These are phyloP conservation scores for Chamaecyparis obtusa DNA, from an alignment of 75 land plant species.

Conservation along the genomic window DNA sequence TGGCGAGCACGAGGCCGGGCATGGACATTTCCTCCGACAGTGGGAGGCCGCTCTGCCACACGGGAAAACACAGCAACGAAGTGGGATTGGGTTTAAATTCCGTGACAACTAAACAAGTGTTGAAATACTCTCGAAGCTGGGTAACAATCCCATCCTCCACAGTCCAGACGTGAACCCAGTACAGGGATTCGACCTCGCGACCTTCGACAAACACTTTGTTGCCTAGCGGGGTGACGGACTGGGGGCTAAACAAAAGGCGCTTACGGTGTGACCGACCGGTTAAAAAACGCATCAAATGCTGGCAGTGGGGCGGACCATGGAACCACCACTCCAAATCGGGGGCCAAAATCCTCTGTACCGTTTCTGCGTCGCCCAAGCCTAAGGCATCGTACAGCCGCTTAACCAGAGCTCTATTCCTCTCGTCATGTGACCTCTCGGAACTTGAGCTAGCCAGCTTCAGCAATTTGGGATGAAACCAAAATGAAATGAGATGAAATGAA, in stretches of 20 bases:
- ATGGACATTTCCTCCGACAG: constrained; percentile 35
- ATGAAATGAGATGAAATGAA: no score
- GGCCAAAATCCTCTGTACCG: constrained; percentile 42
- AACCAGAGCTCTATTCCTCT: constrained; percentile 17
- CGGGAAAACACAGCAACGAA: constrained; percentile 49
- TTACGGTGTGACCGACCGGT: constrained; percentile 37
- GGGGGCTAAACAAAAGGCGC: constrained; percentile 17
- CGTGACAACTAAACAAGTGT: no score
- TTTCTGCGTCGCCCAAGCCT: constrained; percentile 36
- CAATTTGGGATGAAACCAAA: neutral
- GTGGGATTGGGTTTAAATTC: constrained; percentile 23
- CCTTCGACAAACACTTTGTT: neutral
- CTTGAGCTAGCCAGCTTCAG: constrained; percentile 25
- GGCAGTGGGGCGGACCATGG: constrained; percentile 86
- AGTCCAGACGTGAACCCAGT: no score
- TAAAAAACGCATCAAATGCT: constrained; percentile 75
- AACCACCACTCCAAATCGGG: constrained; percentile 93
- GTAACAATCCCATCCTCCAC: no score
- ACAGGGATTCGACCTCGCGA: no score
- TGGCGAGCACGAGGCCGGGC: constrained; percentile 55
- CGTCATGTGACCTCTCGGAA: neutral
- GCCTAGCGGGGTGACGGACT: constrained; percentile 10
- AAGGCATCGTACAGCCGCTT: constrained; percentile 58
- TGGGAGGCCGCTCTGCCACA: constrained; percentile 42
- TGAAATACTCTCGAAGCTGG: no score